Evolutionary conservation across 2,329 filamentous ascomycete genomes (phyloP).

Genomic region (Emmonsia crescens): DNA sequence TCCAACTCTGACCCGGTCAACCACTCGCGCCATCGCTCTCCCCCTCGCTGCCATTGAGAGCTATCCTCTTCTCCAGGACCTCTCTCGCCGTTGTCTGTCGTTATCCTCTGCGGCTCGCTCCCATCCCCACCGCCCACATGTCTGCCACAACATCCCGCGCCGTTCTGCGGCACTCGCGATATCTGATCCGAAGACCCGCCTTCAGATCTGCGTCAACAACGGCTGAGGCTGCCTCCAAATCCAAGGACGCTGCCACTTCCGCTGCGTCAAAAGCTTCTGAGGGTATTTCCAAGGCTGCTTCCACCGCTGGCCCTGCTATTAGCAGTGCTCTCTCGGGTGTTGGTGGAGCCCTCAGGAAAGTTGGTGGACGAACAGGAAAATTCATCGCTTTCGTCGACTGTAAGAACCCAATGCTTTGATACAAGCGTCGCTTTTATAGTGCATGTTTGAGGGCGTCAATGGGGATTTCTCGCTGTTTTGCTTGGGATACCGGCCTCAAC

Average conservation of each 20-base stretch:
- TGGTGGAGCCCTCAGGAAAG: conserved; percentile 56
- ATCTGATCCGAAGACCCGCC: conserved; percentile 35
- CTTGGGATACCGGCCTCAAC: background rate
- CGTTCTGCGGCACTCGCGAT: conserved; percentile 38
- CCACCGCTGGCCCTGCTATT: conserved; percentile 68
- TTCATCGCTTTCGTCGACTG: conserved; percentile 73
- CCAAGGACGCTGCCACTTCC: conserved; percentile 33
- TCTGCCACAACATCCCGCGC: conserved; percentile 34
- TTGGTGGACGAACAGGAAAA: conserved; percentile 74
- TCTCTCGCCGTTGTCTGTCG: conserved; percentile 18
- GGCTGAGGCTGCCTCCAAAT: conserved; percentile 36
- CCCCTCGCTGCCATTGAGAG: conserved; percentile 31
- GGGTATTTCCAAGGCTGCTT: conserved; percentile 70
- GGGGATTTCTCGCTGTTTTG: background rate
- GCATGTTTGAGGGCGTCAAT: background rate
- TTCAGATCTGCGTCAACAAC: conserved; percentile 39
- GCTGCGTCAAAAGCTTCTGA: conserved; percentile 57
- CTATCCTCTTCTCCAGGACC: conserved; percentile 22
- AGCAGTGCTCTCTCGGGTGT: conserved; percentile 59
- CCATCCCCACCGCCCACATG: conserved; percentile 26
- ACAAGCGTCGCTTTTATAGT: background rate
- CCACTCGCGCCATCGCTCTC: conserved; percentile 21
- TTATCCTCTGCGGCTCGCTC: conserved; percentile 13
- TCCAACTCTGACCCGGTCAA: conserved; percentile 28
- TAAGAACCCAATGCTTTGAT: conserved; percentile 40